These are phyloP conservation scores for Candida sithepensis DNA, from an alignment of 805 yeast species.

Conservation along the genomic window DNA sequence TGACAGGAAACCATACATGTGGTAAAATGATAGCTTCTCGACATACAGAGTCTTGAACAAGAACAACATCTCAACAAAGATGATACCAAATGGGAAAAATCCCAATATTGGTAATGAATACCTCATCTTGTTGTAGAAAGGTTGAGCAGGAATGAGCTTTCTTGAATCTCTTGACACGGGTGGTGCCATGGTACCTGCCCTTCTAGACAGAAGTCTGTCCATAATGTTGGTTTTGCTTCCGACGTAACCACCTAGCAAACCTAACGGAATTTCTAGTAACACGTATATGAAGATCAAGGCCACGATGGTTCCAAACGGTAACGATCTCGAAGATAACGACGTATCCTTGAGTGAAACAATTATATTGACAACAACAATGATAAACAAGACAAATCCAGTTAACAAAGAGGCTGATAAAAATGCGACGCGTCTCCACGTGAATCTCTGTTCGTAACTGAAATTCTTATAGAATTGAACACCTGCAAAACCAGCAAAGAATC, in stretches of 20 bases:
- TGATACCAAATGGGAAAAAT: conserved; percentile 70
- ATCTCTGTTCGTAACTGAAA: conserved; percentile 41
- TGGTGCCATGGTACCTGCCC: conserved; percentile 1
- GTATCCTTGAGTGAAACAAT: conserved; percentile 76
- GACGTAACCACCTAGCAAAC: conserved; percentile 64
- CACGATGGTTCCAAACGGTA: conserved; percentile 75
- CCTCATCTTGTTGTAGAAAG: conserved; percentile 30
- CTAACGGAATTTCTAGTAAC: conserved; percentile 69
- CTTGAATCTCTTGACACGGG: not conserved
- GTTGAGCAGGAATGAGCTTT: conserved; percentile 33
- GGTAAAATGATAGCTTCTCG: conserved; percentile 74
- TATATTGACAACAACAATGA: conserved; percentile 55
- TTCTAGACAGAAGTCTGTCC: conserved; percentile 13
- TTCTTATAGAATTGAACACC: conserved; percentile 61
- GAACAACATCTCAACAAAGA: conserved; percentile 73
- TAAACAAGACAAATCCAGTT: conserved; percentile 45
- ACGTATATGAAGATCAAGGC: conserved; percentile 57
- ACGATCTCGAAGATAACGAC: conserved; percentile 47
- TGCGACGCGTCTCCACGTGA: conserved; percentile 37
- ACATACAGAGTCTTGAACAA: conserved; percentile 76
- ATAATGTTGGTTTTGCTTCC: conserved; percentile 24
- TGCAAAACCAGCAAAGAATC: conserved; percentile 68
- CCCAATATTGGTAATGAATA: conserved; percentile 54
- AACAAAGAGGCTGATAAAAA: conserved; percentile 45
- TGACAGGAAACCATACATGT: conserved; percentile 74